Base-by-base conservation (phyloP, 2,329 filamentous ascomycete genomes). In the Aspergillus flavus region DNA sequence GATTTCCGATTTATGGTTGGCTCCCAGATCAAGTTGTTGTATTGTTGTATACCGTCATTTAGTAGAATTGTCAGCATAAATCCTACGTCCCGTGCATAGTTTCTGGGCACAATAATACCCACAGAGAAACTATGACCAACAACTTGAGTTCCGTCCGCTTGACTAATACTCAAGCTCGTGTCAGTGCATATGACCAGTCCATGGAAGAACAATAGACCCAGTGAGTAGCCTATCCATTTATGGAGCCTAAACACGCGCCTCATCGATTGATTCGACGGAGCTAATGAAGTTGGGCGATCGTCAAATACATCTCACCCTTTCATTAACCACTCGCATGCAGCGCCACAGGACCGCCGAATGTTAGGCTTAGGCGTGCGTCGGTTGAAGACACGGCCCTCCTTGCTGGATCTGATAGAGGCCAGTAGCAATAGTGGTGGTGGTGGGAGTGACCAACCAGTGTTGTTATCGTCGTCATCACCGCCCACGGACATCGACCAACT, bases 371-470 rank as follows among this genome's bases (percentile, higher is more conserved):
- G 77, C 65, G 74, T 85, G 73, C 86, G 85, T 75, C 83, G 82
- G 76, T 78, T 89, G 68, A 84, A 81, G 81, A 78, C 82, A 75
- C 85, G 86, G 69, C 85, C 86, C 59, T 90, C 87, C 57, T 80
- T 90, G 67, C 81, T 88, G 74, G 86, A 90, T 72, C 82, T 90
- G 70, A 82, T 90, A 69, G 65, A 63, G 36, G 52, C 34, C 52
- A 55, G 52, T 61, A 62, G 65, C 62, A 64, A 58, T 52, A 23
- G 52, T 62, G 62, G 64, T 62, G 62, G 64, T 63, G 64, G 60
- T 52, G 63, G 65, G 16, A 46, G 21, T 58, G 56, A 66, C 66
- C 19, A 46, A 39, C 30, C 30, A 32, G 16, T 6, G 30, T 21
- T 11, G 30, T 69, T 64, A 52, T 68, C 59, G 64, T 67, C 69